Percentiles rank a stretch among this genome's conserved stretches.
Evolutionary conservation across 371 early-diverging fungal species (phyloP).

Genomic region (Zopfochytrium polystomum): DNA sequence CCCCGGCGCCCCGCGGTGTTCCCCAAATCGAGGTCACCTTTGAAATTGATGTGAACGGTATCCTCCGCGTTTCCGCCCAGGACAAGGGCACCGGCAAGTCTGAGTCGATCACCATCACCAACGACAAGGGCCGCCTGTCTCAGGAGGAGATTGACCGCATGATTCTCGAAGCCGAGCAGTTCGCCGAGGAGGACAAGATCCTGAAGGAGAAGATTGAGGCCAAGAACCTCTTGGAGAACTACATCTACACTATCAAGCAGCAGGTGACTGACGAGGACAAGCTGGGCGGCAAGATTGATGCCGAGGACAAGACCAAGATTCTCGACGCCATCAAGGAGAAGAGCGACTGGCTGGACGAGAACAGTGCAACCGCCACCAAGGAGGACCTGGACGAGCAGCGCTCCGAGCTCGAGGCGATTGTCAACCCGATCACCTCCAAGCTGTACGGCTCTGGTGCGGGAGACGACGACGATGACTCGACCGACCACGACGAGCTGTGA

Average conservation of each 20-base stretch:
- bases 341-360: constrained; percentile 53
- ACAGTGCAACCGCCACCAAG: constrained; percentile 54
- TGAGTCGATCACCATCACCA: constrained; percentile 59
- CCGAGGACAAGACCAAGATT: constrained; percentile 53
- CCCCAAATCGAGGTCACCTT: constrained; percentile 75
- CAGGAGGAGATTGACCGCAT: constrained; percentile 64
- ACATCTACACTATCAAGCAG: constrained; percentile 75
- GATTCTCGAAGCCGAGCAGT: constrained; percentile 60
- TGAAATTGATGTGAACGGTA: constrained; percentile 70
- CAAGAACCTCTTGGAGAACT: constrained; percentile 68
- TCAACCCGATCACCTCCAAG: constrained; percentile 85
- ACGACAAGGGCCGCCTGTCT: constrained; percentile 54
- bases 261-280: constrained; percentile 71
- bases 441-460: constrained; percentile 63
- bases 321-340: constrained; percentile 59
- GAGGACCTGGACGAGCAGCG: constrained; percentile 81
- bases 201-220: constrained; percentile 53
- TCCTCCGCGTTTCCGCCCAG: constrained; percentile 60
- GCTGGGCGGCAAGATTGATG: constrained; percentile 56
- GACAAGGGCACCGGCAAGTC: constrained; percentile 63
- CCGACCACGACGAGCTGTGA: constrained; percentile 65
- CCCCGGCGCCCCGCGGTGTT: constrained; percentile 85
- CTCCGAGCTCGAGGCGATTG: constrained; percentile 78
- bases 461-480: constrained; percentile 59
- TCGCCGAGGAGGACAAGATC: constrained; percentile 51